Conservation (phyloP, 179 eudicot genomes). For the Heliamphora pulchella region DNA sequence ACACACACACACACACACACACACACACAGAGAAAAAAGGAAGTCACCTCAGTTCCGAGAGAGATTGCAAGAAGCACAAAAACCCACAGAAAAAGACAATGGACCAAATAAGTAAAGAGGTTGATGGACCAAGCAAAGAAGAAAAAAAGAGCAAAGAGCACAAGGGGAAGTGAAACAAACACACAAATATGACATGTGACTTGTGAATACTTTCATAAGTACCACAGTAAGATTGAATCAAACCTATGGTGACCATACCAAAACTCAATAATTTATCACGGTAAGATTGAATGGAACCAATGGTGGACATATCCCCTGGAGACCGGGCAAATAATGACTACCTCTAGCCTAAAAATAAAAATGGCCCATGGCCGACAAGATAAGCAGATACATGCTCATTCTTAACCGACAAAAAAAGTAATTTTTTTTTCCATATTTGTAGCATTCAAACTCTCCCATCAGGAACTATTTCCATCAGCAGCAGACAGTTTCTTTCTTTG, state of each 20-base stretch:
- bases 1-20: too few species aligned
- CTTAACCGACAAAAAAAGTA: not conserved
- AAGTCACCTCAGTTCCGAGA: too few species aligned
- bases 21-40: too few species aligned
- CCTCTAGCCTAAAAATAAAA: not conserved
- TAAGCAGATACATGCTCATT: conserved; percentile 18
- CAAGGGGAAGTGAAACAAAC: too few species aligned
- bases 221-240: not conserved
- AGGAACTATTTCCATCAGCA: conserved; percentile 25
- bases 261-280: too few species aligned
- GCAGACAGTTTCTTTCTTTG: conserved; percentile 72
- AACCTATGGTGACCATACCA: not conserved
- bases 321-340: not conserved
- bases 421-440: not conserved
- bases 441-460: conserved; percentile 1
- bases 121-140: too few species aligned
- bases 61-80: too few species aligned
- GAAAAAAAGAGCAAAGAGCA: not conserved
- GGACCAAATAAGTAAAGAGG: too few species aligned
- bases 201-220: not conserved
- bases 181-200: not conserved
- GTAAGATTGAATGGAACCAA: too few species aligned
- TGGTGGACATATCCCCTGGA: too few species aligned
- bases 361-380: not conserved
- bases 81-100: too few species aligned